Base-by-base conservation (phyloP, 1,284 basidiomycete genomes). In the Naganishia cerealis region DNA sequence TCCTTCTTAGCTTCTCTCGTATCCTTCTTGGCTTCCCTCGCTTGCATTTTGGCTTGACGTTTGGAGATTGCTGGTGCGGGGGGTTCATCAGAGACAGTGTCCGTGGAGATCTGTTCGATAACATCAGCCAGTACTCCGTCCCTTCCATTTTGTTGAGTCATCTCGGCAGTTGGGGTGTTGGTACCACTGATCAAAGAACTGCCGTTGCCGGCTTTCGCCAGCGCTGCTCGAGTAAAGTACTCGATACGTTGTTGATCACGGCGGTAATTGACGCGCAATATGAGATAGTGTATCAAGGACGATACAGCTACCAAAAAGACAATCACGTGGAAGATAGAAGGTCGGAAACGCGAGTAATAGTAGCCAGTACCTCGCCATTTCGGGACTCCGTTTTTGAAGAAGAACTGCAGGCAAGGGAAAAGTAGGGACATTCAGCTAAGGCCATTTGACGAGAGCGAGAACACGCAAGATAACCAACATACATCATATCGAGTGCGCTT, bases 271-370 rank as follows among this genome's bases (percentile, higher is more conserved):
- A 94, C 82, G 55, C 81, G 81, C 73, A 92, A 89, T 65, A 92
- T 85, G 46, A 92, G 72, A 73, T 90, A 89, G 79, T 97, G 94
- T 74, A 95, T 77, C 1, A 83, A 83, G 15, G 89, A 89, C 0
- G 91, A 88, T 48, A 94, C 79, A 55, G 89, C 71, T 6, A 85
- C 82, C 75, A 97, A 82, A 83, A 95, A 95, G 13, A 84, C 75
- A 66, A 90, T 71, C 39, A 94, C 93, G 40, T 86, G 86, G 70
- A 87, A 86, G 72, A 97, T 84, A 52, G 93, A 92, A 24, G 94
- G 94, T 53, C 94, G 86, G 84, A 90, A 97, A 69, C 94, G 88
- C 42, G 90, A 87, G 80, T 96, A 96, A 79, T 94, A 95, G 79
- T 96, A 95, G 76, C 79, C 54, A 68, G 74, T 58, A 72, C 76